phyloP scores from a whole-genome alignment of 352 stramenopile species.

The Phytophthora foliorum region DNA sequence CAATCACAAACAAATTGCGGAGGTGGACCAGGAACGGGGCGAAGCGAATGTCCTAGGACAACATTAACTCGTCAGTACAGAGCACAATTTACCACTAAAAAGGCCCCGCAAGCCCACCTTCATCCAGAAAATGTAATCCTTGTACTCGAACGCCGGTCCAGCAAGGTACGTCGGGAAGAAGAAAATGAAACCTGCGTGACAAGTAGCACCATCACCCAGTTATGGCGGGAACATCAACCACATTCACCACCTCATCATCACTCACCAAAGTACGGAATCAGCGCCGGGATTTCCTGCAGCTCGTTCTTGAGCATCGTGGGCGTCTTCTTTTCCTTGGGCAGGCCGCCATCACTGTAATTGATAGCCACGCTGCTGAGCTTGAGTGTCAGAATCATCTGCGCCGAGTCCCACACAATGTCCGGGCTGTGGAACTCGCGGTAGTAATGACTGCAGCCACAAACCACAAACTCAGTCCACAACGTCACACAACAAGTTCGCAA shows the following conservation, averaged over 20 bases:
- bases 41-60: constrained; percentile 57
- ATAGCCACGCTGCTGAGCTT: constrained; percentile 85
- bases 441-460: constrained; percentile 65
- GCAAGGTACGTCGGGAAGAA: constrained; percentile 91
- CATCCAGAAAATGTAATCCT: constrained; percentile 88
- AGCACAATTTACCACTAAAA: neutral
- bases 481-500: neutral
- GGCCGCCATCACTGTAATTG: constrained; percentile 82
- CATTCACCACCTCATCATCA: neutral
- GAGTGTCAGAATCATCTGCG: constrained; percentile 90
- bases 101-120: constrained; percentile 38
- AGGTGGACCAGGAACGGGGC: constrained; percentile 73
- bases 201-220: neutral
- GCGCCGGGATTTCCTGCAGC: constrained; percentile 59
- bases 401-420: constrained; percentile 85
- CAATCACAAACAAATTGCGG: constrained; percentile 78
- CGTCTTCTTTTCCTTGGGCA: constrained; percentile 84
- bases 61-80: neutral
- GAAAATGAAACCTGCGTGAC: constrained; percentile 77
- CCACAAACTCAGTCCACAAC: constrained; percentile 2
- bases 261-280: constrained; percentile 83
- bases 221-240: too few relatives aligned
- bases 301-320: constrained; percentile 81
- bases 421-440: constrained; percentile 87
- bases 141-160: constrained; percentile 87